Conservation (phyloP, 1,284 basidiomycete genomes). For the Ganoderma lucidum region DNA sequence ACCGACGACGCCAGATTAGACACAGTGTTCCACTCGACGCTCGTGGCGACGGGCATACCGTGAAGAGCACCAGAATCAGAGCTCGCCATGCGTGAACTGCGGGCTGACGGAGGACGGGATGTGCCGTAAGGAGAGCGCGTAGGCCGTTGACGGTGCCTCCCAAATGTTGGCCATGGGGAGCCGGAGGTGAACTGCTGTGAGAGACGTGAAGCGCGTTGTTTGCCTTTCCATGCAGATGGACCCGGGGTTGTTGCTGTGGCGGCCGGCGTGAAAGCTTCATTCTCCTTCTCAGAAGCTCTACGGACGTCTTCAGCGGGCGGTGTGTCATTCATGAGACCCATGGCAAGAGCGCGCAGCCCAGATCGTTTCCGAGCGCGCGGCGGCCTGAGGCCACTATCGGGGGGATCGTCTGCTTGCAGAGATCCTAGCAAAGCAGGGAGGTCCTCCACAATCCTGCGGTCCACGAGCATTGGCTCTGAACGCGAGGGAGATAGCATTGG, state of each 20-base stretch:
- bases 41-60: constrained; percentile 29
- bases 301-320: neutral
- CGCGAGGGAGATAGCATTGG: constrained; percentile 15
- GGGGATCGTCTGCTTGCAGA: constrained; percentile 24
- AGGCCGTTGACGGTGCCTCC: constrained; percentile 39
- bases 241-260: neutral
- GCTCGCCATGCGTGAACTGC: constrained; percentile 33
- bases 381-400: constrained; percentile 32
- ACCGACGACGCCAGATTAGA: constrained; percentile 27
- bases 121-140: constrained; percentile 19
- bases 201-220: constrained; percentile 37
- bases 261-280: constrained; percentile 9
- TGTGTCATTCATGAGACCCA: constrained; percentile 2
- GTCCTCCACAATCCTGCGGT: constrained; percentile 37
- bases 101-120: constrained; percentile 27
- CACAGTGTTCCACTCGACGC: constrained; percentile 12
- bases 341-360: constrained; percentile 18
- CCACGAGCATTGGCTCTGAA: constrained; percentile 29
- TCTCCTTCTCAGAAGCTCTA: constrained; percentile 25
- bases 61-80: constrained; percentile 32
- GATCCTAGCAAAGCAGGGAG: constrained; percentile 37
- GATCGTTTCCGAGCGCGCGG: constrained; percentile 35
- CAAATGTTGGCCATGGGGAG: constrained; percentile 55
- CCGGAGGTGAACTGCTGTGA: constrained; percentile 38
- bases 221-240: constrained; percentile 23